These are phyloP conservation scores for Trametes villosa DNA, from an alignment of 768 basidiomycete species.

Conservation along the genomic window DNA sequence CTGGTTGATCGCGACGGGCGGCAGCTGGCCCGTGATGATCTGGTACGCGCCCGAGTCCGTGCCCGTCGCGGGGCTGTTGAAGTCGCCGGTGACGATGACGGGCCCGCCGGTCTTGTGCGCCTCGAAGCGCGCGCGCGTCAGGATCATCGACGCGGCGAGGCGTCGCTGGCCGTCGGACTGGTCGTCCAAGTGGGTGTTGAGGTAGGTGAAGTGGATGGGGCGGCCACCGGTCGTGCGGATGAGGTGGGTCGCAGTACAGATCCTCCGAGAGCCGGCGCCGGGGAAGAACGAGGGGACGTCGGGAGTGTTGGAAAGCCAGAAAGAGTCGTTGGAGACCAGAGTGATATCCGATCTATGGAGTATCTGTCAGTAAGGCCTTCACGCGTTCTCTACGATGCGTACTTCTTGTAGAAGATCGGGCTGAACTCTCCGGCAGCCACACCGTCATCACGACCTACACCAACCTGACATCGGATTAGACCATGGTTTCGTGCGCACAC, in stretches of 20 bases:
- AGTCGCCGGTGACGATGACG: constrained; percentile 57
- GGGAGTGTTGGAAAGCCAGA: constrained; percentile 59
- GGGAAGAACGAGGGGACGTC: constrained; percentile 54
- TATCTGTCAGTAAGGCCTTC: neutral
- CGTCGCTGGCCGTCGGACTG: constrained; percentile 55
- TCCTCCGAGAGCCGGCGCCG: constrained; percentile 52
- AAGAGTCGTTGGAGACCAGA: constrained; percentile 49
- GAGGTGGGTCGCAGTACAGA: constrained; percentile 53
- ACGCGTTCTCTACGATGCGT: neutral
- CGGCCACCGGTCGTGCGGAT: constrained; percentile 24
- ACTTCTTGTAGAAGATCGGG: constrained; percentile 64
- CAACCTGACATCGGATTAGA: constrained; percentile 42
- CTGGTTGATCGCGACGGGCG: constrained; percentile 46
- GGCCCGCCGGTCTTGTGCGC: constrained; percentile 44
- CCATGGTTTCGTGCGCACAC: neutral
- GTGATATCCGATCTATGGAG: constrained; percentile 38
- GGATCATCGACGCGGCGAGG: constrained; percentile 55
- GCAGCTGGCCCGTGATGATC: constrained; percentile 48
- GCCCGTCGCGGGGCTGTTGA: constrained; percentile 55
- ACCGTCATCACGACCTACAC: constrained; percentile 68
- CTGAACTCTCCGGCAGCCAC: constrained; percentile 58
- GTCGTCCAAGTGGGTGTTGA: constrained; percentile 62
- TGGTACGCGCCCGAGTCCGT: constrained; percentile 53
- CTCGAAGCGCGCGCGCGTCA: constrained; percentile 54
- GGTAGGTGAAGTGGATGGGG: constrained; percentile 40